Base-by-base conservation (phyloP, 495 filamentous ascomycete genomes). In the Apodospora peruviana region DNA sequence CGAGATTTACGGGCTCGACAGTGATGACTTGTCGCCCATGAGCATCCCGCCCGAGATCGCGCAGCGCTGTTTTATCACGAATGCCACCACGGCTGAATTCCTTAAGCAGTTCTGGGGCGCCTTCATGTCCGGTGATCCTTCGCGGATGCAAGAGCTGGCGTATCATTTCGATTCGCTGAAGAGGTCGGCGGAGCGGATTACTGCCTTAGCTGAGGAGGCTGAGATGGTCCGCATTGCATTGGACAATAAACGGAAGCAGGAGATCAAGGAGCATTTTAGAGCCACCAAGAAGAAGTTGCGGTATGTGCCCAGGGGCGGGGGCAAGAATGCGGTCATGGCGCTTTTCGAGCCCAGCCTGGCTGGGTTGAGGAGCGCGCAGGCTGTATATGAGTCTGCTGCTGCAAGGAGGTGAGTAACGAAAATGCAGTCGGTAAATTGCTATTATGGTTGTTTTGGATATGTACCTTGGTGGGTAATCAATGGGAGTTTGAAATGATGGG, bases 101-200 rank as follows among this genome's bases (percentile, higher is more conserved):
- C 70, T 98, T n/a, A 84, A 87, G 53, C 91, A 97, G 61, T 98
- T 96, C 73, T 97, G 91, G 91, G 72, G 79, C 29, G 80, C 87
- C 3, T 96, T 93, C 58, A 71, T 91, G 7, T 95, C 90, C 0
- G 89, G 88, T 2, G 86, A 93, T 37, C 11, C 53, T 7, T 80
- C 84, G 37, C 82, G 86, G n/a, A 83, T 86, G 0, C 69, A 71
- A 19, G 90, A 96, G 60, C 74, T 94, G 1, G 76, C 79, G 2
- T 86, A 84, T 29, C 71, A 95, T 29, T 81, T 86, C 14, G 85
- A 94, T 53, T 86, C 88, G 4, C 73, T 98, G 14, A 75, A 78
- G 29, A 78, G 86, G 44, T 87, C 86, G 2, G 74, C 80, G 47
- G 84, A 85, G n/a, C 77, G 93, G 10, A 89, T 97, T 60, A 77